phyloP scores from a whole-genome alignment of 2,329 filamentous ascomycete genomes.

The Penicillium sp. region DNA sequence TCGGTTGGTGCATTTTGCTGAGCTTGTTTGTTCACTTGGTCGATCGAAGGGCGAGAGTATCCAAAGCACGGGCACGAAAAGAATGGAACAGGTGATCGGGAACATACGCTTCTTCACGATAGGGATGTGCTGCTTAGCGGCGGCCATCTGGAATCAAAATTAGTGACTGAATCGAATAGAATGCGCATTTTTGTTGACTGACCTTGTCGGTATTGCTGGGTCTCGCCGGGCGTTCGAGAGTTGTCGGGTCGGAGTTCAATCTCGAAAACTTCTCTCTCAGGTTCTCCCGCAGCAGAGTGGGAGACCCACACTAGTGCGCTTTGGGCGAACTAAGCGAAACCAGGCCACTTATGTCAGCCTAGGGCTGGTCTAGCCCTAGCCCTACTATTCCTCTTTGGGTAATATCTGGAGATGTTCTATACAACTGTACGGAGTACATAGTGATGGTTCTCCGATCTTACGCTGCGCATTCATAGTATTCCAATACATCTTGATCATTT shows the following conservation, averaged over 20 bases:
- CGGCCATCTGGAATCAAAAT: slow-evolving; percentile 62
- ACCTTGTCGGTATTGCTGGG: slow-evolving; percentile 41
- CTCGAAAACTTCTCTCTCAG: slow-evolving; percentile 35
- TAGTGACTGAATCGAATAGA: slow-evolving; percentile 5
- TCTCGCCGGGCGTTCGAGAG: slow-evolving; percentile 37
- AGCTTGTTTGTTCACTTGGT: slow-evolving; percentile 3
- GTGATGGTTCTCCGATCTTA: neutral
- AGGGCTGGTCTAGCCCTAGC: slow-evolving; percentile 15
- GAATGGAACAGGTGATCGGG: slow-evolving; percentile 15
- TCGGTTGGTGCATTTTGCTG: neutral
- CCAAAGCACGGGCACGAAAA: slow-evolving; percentile 12
- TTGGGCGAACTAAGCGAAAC: slow-evolving; percentile 23
- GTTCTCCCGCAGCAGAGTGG: slow-evolving; percentile 28
- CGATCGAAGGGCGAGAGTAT: slow-evolving; percentile 18
- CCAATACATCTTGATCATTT: neutral
- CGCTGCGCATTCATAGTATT: neutral
- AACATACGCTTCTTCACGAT: slow-evolving; percentile 99
- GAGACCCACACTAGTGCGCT: slow-evolving; percentile 28
- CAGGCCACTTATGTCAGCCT: slow-evolving; percentile 17
- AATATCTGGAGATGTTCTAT: slow-evolving; percentile 2
- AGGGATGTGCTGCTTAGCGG: slow-evolving; percentile 97
- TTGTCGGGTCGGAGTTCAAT: slow-evolving; percentile 36
- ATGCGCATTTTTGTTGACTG: slow-evolving; percentile 16
- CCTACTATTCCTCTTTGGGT: slow-evolving; percentile 17
- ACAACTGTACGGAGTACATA: neutral